Conservation (phyloP, 2,329 filamentous ascomycete genomes). For the Ceratocystis lukuohia region DNA sequence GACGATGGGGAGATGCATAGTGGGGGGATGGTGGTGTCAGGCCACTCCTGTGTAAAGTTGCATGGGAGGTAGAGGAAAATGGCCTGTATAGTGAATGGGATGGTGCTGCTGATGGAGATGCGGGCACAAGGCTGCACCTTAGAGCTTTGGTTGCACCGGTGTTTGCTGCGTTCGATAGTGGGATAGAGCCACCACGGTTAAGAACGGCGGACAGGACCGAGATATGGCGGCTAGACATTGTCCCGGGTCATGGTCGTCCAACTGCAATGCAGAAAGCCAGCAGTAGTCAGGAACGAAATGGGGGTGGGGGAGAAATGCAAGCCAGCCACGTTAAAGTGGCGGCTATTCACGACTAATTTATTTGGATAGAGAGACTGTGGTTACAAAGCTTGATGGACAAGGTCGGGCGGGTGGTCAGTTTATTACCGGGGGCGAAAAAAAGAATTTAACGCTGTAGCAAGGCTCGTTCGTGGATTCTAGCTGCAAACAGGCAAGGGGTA, state of each 20-base stretch:
- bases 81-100: not conserved
- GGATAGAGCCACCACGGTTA: not conserved
- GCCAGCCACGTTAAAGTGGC: conserved; percentile 20
- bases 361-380: not conserved
- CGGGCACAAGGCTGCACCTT: not conserved
- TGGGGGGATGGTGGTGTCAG: conserved; percentile 8
- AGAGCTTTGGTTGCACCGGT: not conserved
- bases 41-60: not conserved
- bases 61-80: not conserved
- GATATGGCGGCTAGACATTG: conserved; percentile 30
- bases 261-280: conserved; percentile 20
- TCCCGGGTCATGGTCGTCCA: conserved; percentile 28
- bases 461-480: not conserved
- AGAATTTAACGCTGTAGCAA: not conserved
- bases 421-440: not conserved
- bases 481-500: not conserved
- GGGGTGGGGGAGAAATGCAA: not conserved
- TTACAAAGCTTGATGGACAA: not conserved
- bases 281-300: not conserved
- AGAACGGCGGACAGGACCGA: conserved; percentile 8
- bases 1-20: conserved; percentile 1
- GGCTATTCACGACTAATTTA: conserved; percentile 16
- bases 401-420: not conserved
- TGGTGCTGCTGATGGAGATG: not conserved
- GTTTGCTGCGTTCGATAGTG: not conserved